These are phyloP conservation scores for Termitomyces sp. DNA, from an alignment of 768 basidiomycete species.

Conservation along the genomic window DNA sequence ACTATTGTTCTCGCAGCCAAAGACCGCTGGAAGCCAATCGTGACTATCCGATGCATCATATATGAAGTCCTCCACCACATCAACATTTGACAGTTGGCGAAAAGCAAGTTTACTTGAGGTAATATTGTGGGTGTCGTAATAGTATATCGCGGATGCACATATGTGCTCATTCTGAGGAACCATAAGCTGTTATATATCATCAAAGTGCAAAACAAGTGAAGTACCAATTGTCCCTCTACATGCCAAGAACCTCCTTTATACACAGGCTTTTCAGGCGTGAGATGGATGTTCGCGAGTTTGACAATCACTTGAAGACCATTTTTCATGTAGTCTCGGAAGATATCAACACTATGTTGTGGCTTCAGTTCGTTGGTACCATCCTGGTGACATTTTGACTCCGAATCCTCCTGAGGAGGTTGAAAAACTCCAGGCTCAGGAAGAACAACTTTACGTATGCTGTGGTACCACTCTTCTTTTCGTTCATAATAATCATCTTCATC, in stretches of 20 bases:
- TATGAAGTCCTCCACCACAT: not conserved
- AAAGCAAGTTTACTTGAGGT: conserved; percentile 8
- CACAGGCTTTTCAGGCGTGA: conserved; percentile 11
- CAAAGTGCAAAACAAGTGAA: not conserved
- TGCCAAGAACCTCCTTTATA: conserved; percentile 16
- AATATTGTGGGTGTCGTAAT: conserved; percentile 14
- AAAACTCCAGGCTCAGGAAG: too few relatives aligned
- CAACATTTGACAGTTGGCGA: conserved; percentile 1
- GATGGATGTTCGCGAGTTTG: conserved; percentile 15
- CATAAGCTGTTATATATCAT: too few relatives aligned
- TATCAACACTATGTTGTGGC: too few relatives aligned
- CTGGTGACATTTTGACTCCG: too few relatives aligned
- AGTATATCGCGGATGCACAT: conserved; percentile 16
- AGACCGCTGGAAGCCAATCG: conserved; percentile 10
- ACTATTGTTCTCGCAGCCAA: not conserved
- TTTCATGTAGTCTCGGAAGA: conserved; percentile 3
- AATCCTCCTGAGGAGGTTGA: too few relatives aligned
- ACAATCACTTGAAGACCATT: conserved; percentile 14
- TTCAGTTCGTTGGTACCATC: too few relatives aligned
- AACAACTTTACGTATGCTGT: too few relatives aligned
- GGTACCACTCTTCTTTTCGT: conserved; percentile 16
- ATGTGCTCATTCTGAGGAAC: conserved; percentile 15
- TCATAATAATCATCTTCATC: conserved; percentile 14
- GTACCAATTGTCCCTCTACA: conserved; percentile 15
- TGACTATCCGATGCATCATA: conserved; percentile 3